phyloP scores from a whole-genome alignment of 306 rosid species.

The Acacia acuminata region DNA sequence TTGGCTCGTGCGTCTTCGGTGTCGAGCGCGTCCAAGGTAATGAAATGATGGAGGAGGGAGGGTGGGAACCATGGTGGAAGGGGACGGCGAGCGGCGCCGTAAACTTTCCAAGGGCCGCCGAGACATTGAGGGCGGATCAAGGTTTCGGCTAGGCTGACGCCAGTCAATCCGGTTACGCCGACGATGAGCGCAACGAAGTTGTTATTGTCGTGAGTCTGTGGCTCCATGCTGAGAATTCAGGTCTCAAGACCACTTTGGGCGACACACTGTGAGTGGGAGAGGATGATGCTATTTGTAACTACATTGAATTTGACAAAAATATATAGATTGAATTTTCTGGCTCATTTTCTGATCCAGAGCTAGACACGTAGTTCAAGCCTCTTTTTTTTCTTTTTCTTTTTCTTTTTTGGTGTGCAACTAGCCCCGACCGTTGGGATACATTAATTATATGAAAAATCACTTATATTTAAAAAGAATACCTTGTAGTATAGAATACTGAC shows the following conservation, averaged over 20 bases:
- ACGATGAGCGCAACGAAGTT: conserved; percentile 30
- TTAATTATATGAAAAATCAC: too few species aligned
- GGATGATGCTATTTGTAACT: neutral
- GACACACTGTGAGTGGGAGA: neutral
- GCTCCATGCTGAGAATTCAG: neutral
- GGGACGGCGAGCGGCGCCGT: conserved; percentile 31
- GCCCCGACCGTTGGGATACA: too few species aligned
- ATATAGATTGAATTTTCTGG: too few species aligned
- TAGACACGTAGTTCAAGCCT: too few species aligned
- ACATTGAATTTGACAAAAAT: too few species aligned
- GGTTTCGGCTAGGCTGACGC: conserved; percentile 41
- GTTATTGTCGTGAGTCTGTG: neutral
- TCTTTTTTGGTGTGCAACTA: too few species aligned
- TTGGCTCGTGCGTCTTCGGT: conserved; percentile 19
- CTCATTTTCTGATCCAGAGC: too few species aligned
- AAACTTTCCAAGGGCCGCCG: conserved; percentile 50
- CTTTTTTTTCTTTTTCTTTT: too few species aligned
- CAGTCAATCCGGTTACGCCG: conserved; percentile 46
- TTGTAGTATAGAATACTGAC: too few species aligned
- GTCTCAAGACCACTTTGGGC: neutral
- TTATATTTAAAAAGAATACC: too few species aligned
- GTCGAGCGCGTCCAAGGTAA: conserved; percentile 38
- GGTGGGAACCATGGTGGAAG: conserved; percentile 33
- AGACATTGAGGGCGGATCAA: conserved; percentile 22
- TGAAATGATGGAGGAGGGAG: conserved; percentile 31